A percentile compares a stretch with the other conserved stretches of the same genome.
phyloP scores from a whole-genome alignment of 2,329 filamentous ascomycete genomes.

The Colletotrichum camelliae region DNA sequence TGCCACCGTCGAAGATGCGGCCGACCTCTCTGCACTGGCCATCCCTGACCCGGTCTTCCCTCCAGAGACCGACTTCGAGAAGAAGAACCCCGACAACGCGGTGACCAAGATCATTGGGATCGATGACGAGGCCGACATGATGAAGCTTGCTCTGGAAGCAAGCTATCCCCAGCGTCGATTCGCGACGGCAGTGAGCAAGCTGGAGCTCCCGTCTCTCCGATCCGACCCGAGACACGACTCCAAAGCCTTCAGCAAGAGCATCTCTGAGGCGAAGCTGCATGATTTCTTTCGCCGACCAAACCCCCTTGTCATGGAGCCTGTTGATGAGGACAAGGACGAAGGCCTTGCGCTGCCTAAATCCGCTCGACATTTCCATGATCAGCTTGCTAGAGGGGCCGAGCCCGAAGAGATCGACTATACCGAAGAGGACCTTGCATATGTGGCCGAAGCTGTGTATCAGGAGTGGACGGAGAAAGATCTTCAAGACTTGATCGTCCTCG shows the following conservation, averaged over 20 bases:
- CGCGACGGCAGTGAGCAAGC: not conserved
- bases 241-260: not conserved
- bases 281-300: slow-evolving; percentile 5
- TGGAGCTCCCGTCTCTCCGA: slow-evolving; percentile 6
- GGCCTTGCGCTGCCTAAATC: slow-evolving; percentile 7
- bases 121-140: not conserved
- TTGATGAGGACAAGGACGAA: slow-evolving; percentile 19
- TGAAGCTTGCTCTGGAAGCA: not conserved
- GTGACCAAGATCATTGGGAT: not conserved
- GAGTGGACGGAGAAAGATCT: not conserved
- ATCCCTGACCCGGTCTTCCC: not conserved
- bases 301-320: slow-evolving; percentile 4
- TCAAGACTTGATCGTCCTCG: not conserved
- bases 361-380: slow-evolving; percentile 3
- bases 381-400: slow-evolving; percentile 1
- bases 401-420: not conserved
- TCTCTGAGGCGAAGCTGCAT: not conserved
- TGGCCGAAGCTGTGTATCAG: not conserved
- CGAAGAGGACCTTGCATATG: not conserved
- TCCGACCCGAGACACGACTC: slow-evolving; percentile 8
- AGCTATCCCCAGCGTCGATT: not conserved
- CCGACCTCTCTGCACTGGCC: not conserved
- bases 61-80: not conserved
- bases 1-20: not conserved
- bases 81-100: not conserved